These are phyloP conservation scores for Flagelloscypha sp. DNA, from an alignment of 768 basidiomycete species.

Conservation along the genomic window DNA sequence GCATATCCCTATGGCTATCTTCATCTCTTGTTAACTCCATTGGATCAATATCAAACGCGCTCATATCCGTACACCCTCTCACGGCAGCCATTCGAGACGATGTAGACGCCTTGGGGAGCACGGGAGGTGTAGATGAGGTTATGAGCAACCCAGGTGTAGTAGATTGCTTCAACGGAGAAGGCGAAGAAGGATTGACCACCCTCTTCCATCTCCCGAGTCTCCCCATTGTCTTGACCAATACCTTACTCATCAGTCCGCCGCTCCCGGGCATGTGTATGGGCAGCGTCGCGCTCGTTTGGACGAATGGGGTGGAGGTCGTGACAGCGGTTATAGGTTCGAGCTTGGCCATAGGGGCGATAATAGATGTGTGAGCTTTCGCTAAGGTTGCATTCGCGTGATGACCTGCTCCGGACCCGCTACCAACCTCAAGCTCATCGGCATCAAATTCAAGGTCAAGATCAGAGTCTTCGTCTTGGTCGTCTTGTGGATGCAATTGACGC, in stretches of 20 bases:
- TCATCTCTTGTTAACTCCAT: too few species aligned
- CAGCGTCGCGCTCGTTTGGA: slow-evolving; percentile 35
- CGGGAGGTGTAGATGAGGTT: too few species aligned
- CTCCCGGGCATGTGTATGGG: slow-evolving; percentile 54
- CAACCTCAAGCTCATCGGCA: slow-evolving; percentile 45
- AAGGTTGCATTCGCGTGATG: slow-evolving; percentile 10
- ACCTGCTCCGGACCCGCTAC: too few species aligned
- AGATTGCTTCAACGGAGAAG: slow-evolving; percentile 23
- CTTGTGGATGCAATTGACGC: slow-evolving; percentile 25
- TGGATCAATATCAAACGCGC: slow-evolving; percentile 65
- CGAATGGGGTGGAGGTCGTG: slow-evolving; percentile 21
- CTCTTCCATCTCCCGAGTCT: slow-evolving; percentile 77
- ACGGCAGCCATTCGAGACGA: too few species aligned
- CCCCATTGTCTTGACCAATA: slow-evolving; percentile 75
- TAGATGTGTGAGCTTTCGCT: slow-evolving; percentile 4
- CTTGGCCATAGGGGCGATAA: slow-evolving; percentile 4
- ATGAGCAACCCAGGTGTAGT: too few species aligned
- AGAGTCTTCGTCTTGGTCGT: slow-evolving; percentile 46
- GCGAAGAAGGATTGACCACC: slow-evolving; percentile 55
- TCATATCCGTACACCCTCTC: slow-evolving; percentile 39
- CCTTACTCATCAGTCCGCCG: too few species aligned
- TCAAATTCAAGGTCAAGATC: slow-evolving; percentile 77
- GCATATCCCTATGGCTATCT: slow-evolving; percentile 57
- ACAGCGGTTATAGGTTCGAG: background rate
- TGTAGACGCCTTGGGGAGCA: too few species aligned